Evolutionary conservation across 225 moss, liverwort and hornwort genomes (phyloP).

Genomic region (Asterella californica): DNA sequence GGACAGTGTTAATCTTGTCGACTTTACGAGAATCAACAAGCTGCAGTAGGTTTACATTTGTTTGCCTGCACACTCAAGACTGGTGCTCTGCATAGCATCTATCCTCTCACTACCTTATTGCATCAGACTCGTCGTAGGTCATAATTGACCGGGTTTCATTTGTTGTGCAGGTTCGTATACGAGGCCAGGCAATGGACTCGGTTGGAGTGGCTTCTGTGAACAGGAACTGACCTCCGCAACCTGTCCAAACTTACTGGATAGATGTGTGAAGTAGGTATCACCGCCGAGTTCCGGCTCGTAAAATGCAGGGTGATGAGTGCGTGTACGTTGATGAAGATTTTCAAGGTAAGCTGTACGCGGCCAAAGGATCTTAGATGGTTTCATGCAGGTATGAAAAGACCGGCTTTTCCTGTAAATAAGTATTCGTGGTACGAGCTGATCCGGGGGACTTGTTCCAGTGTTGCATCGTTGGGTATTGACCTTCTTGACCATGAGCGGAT

Average conservation of each 20-base stretch:
- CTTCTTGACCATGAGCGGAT: background rate
- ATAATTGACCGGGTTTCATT: background rate
- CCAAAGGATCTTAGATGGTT: background rate
- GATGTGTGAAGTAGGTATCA: background rate
- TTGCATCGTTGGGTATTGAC: constrained; percentile 1
- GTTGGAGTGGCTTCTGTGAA: background rate
- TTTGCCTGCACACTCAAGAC: background rate
- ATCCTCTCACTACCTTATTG: too few species aligned
- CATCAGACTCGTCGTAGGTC: background rate
- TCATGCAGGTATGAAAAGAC: background rate
- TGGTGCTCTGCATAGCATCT: background rate
- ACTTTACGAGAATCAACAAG: background rate
- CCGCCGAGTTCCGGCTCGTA: background rate
- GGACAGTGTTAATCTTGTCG: background rate
- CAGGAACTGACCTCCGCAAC: background rate
- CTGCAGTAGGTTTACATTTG: background rate
- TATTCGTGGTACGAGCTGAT: background rate
- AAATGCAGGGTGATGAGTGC: background rate
- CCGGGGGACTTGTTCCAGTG: background rate
- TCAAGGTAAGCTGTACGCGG: too few species aligned
- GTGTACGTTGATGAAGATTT: background rate
- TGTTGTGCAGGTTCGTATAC: constrained; percentile 4
- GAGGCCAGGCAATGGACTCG: background rate
- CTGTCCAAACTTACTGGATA: background rate
- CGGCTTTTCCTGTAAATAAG: background rate